These are phyloP conservation scores for Talaromyces sp. DNA, from an alignment of 2,329 filamentous ascomycete genomes.

Conservation along the genomic window DNA sequence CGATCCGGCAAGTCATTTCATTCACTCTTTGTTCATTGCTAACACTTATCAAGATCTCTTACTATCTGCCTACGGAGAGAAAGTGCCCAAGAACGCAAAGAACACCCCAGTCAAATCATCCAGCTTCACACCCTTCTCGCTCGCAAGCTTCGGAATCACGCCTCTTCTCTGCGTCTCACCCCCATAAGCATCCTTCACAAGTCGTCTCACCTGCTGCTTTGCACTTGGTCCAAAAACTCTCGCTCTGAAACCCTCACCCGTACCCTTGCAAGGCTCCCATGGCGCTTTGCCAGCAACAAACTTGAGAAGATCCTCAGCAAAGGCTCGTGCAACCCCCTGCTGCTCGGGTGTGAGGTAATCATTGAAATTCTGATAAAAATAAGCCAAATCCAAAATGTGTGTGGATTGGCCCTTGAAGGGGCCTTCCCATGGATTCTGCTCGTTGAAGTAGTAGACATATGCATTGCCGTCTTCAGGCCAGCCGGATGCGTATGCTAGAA, in stretches of 20 bases:
- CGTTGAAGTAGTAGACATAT: slow-evolving; percentile 48
- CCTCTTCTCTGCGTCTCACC: slow-evolving; percentile 25
- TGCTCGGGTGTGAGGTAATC: slow-evolving; percentile 37
- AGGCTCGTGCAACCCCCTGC: slow-evolving; percentile 27
- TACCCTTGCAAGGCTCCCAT: slow-evolving; percentile 27
- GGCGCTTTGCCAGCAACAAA: slow-evolving; percentile 39
- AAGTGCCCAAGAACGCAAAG: slow-evolving; percentile 1
- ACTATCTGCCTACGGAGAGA: not conserved
- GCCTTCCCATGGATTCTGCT: slow-evolving; percentile 48
- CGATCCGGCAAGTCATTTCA: not conserved
- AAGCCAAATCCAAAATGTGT: slow-evolving; percentile 48
- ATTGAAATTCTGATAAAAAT: slow-evolving; percentile 48
- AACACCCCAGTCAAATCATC: slow-evolving; percentile 26
- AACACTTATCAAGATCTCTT: not conserved
- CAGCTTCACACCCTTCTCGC: slow-evolving; percentile 21
- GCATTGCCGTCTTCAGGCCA: slow-evolving; percentile 29
- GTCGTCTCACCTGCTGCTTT: slow-evolving; percentile 6
- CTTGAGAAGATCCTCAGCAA: slow-evolving; percentile 39
- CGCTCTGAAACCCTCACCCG: slow-evolving; percentile 24
- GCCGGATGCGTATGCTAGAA: slow-evolving; percentile 39
- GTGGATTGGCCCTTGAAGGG: slow-evolving; percentile 38
- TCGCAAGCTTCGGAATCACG: slow-evolving; percentile 24
- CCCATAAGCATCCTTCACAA: slow-evolving; percentile 22
- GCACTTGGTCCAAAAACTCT: slow-evolving; percentile 29
- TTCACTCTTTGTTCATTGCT: not conserved